Conservation (phyloP, 2,329 filamentous ascomycete genomes). For the Penicillium polonicum region DNA sequence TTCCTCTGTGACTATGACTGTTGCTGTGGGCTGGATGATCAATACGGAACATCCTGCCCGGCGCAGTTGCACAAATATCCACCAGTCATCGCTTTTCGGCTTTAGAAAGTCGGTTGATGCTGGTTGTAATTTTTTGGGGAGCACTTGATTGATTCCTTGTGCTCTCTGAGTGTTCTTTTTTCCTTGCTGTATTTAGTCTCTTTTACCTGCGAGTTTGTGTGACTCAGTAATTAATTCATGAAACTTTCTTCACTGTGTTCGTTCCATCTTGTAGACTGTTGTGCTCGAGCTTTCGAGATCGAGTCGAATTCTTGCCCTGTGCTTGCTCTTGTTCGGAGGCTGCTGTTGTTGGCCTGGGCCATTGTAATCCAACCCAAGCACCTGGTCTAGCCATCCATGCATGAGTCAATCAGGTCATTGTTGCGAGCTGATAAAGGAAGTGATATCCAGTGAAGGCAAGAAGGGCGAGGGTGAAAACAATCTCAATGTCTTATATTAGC, state of each 20-base stretch:
- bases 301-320: background rate
- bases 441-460: background rate
- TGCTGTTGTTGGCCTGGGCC: background rate
- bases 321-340: background rate
- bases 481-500: too few species aligned
- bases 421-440: background rate
- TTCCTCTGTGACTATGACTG: slow-evolving; percentile 1
- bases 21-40: slow-evolving; percentile 1
- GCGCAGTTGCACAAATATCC: slow-evolving; percentile 1
- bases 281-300: background rate
- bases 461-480: too few species aligned
- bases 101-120: background rate
- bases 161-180: slow-evolving; percentile 1
- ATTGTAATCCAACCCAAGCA: background rate
- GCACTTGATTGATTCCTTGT: background rate
- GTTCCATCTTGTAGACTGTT: background rate
- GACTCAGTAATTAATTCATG: slow-evolving; percentile 14
- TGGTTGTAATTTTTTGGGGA: slow-evolving; percentile 4
- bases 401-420: background rate
- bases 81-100: background rate
- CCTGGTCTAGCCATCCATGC: background rate
- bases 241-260: background rate
- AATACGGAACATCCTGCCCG: background rate
- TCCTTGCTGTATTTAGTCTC: slow-evolving; percentile 17
- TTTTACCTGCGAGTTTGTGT: slow-evolving; percentile 10